Conservation (phyloP, 2,329 filamentous ascomycete genomes). For the Cercospora sp. region DNA sequence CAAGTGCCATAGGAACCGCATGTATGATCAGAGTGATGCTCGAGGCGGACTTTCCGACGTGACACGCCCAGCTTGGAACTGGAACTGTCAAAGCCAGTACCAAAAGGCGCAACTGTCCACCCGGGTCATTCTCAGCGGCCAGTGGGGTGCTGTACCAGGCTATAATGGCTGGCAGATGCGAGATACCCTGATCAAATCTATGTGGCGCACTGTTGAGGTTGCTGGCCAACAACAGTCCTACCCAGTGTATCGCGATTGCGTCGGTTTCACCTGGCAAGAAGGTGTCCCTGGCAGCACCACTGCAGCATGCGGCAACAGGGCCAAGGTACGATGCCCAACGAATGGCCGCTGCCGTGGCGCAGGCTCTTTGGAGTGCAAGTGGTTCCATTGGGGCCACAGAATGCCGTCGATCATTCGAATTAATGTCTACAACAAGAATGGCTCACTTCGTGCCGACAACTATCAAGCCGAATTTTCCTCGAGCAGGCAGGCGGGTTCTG, state of each 20-base stretch:
- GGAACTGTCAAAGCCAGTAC: not conserved
- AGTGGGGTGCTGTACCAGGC: not conserved
- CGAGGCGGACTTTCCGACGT: not conserved
- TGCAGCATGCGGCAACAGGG: not conserved
- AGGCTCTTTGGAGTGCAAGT: not conserved
- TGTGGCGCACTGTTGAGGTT: not conserved
- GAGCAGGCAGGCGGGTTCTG: not conserved
- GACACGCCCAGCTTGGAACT: not conserved
- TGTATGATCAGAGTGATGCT: not conserved
- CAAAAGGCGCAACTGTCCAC: not conserved
- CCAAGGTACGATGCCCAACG: not conserved
- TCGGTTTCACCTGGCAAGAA: not conserved
- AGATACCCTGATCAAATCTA: not conserved
- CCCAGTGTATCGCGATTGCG: not conserved
- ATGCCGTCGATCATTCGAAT: not conserved
- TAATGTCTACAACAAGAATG: not conserved
- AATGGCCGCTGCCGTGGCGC: not conserved
- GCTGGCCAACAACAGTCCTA: not conserved
- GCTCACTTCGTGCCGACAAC: not conserved
- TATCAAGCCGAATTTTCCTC: not conserved
- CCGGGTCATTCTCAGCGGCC: not conserved
- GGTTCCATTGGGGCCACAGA: not conserved
- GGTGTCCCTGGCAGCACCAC: not conserved
- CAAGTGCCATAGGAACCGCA: not conserved
- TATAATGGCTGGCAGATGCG: not conserved